phyloP scores from a whole-genome alignment of 2,329 filamentous ascomycete genomes.

The Neonectria faginata region DNA sequence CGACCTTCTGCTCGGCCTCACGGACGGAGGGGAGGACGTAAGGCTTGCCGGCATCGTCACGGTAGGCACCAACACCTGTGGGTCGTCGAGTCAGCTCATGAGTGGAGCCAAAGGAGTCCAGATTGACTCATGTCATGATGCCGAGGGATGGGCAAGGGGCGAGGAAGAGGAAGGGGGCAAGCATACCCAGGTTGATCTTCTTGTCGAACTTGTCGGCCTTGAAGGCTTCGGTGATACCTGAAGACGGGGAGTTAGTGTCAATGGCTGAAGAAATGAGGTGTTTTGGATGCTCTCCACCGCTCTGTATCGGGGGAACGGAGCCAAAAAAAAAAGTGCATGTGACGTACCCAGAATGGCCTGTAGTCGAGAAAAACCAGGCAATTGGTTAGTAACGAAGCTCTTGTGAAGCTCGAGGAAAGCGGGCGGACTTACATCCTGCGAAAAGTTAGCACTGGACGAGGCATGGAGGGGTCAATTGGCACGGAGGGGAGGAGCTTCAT shows the following conservation, averaged over 20 bases:
- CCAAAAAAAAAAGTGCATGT: constrained; percentile 36
- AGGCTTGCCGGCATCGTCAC: constrained; percentile 97
- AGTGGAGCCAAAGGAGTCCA: constrained; percentile 27
- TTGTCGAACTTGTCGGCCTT: constrained; percentile 93
- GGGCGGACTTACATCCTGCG: constrained; percentile 53
- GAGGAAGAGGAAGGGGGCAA: constrained; percentile 22
- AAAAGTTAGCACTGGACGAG: constrained; percentile 36
- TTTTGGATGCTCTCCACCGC: constrained; percentile 30
- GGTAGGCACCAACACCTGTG: constrained; percentile 93
- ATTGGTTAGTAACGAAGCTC: constrained; percentile 37
- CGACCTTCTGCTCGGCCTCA: constrained; percentile 87
- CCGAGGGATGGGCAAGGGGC: constrained; percentile 23
- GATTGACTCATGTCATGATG: constrained; percentile 28
- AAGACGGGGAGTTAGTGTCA: constrained; percentile 38
- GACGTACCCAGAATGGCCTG: constrained; percentile 80
- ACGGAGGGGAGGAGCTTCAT: constrained; percentile 56
- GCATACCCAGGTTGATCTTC: constrained; percentile 96
- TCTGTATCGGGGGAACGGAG: constrained; percentile 26
- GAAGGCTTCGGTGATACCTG: constrained; percentile 97
- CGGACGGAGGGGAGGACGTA: constrained; percentile 96
- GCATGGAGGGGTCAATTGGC: constrained; percentile 31
- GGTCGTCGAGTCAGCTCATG: constrained; percentile 37
- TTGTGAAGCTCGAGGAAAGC: constrained; percentile 21
- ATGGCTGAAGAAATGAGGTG: constrained; percentile 23
- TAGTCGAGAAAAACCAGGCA: constrained; percentile 30